Conservation (phyloP, 257 asterid species). For the Petunia axillaris region DNA sequence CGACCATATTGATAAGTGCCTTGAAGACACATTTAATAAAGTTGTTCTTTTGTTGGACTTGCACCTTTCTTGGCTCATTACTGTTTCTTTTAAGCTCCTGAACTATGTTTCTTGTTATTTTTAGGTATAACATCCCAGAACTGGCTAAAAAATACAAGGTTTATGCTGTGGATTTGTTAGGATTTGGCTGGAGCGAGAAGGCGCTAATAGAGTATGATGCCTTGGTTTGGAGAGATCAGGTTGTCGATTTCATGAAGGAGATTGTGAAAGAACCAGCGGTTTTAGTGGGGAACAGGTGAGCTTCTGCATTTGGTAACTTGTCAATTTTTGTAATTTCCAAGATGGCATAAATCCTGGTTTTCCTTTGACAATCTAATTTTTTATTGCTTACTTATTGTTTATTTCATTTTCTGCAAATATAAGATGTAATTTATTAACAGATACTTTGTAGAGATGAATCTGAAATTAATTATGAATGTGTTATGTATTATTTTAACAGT, state of each 20-base stretch:
- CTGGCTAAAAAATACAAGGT: constrained; percentile 85
- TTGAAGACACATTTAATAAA: background rate
- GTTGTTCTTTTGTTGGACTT: background rate
- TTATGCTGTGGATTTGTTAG: constrained; percentile 86
- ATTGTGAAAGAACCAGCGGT: constrained; percentile 84
- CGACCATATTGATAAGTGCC: background rate
- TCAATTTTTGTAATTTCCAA: background rate
- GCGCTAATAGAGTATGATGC: constrained; percentile 93
- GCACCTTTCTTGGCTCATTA: background rate
- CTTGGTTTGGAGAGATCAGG: constrained; percentile 89
- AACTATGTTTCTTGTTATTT: constrained; percentile 6
- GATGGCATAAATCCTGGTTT: background rate
- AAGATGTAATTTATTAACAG: background rate
- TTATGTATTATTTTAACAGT: constrained; percentile 44
- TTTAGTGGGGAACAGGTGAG: constrained; percentile 90
- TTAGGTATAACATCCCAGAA: constrained; percentile 90
- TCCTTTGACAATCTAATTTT: background rate
- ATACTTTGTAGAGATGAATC: constrained; percentile 6
- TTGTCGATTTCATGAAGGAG: constrained; percentile 82
- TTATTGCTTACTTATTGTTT: background rate
- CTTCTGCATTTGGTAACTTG: background rate
- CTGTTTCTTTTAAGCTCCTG: constrained; percentile 12
- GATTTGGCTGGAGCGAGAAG: constrained; percentile 99
- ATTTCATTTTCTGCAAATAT: constrained; percentile 5
- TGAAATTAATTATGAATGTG: constrained; percentile 4